Percentiles rank a stretch among this genome's conserved stretches.
phyloP scores from a whole-genome alignment of 345 rosid genomes.

The Stellera chamaejasme region DNA sequence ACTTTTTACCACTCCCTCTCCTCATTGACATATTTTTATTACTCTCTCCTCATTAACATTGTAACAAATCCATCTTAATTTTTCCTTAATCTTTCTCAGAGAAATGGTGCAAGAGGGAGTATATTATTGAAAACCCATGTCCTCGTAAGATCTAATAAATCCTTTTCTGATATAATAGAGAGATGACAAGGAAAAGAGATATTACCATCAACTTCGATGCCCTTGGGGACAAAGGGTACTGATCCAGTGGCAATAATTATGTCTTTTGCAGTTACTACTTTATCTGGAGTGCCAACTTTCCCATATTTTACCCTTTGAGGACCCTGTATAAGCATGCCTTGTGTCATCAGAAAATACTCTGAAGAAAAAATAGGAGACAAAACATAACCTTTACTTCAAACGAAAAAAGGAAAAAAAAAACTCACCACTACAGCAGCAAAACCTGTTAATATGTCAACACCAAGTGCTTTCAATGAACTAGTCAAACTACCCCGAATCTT shows the following conservation, averaged over 20 bases:
- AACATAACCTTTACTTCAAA: constrained; percentile 2
- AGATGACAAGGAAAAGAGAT: neutral
- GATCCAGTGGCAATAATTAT: constrained; percentile 97
- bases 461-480: constrained; percentile 88
- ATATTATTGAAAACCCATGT: too few species aligned
- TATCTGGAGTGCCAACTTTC: constrained; percentile 47
- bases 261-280: constrained; percentile 58
- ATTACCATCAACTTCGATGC: constrained; percentile 97
- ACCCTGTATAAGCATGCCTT: constrained; percentile 38
- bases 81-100: too few species aligned
- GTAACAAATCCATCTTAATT: too few species aligned
- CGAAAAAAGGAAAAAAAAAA: constrained; percentile 3
- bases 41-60: too few species aligned
- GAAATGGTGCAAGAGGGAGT: too few species aligned
- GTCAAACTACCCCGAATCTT: constrained; percentile 86
- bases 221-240: constrained; percentile 95
- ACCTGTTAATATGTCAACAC: constrained; percentile 94
- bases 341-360: neutral
- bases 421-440: constrained; percentile 75
- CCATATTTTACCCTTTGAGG: constrained; percentile 92
- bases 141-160: too few species aligned
- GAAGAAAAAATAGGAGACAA: neutral
- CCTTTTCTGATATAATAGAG: too few species aligned
- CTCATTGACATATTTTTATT: too few species aligned
- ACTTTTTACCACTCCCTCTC: too few species aligned